These are phyloP conservation scores for Kandelia obovata DNA, from an alignment of 345 rosid genomes.

Conservation along the genomic window DNA sequence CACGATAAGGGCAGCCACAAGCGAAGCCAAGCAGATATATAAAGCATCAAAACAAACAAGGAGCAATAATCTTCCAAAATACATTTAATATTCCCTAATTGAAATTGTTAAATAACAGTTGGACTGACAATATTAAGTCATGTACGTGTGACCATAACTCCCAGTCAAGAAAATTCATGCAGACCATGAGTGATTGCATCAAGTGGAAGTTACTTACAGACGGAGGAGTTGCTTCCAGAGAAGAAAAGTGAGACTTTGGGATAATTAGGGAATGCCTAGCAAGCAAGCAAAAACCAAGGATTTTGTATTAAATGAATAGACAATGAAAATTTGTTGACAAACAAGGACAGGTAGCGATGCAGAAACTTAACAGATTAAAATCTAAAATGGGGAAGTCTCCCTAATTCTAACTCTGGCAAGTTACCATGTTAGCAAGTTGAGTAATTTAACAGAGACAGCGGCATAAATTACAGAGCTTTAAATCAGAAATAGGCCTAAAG, in stretches of 20 bases:
- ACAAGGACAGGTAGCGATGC: neutral
- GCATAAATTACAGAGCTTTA: too few relatives aligned
- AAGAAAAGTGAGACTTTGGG: constrained; percentile 79
- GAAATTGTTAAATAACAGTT: neutral
- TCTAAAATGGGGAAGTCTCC: too few relatives aligned
- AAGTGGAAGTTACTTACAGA: constrained; percentile 56
- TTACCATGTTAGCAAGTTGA: too few relatives aligned
- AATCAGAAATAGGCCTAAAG: too few relatives aligned
- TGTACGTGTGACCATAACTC: neutral
- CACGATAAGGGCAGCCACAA: neutral
- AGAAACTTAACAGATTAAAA: too few relatives aligned
- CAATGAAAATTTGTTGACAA: neutral
- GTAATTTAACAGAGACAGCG: too few relatives aligned
- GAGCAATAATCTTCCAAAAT: neutral
- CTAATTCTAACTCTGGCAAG: too few relatives aligned
- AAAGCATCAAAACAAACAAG: neutral
- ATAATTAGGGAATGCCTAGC: constrained; percentile 92
- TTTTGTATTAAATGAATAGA: constrained; percentile 6
- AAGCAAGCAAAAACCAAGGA: constrained; percentile 13
- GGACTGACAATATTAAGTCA: neutral
- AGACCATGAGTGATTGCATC: neutral
- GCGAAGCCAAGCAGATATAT: neutral
- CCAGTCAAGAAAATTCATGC: neutral
- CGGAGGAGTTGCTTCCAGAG: constrained; percentile 80
- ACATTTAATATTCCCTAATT: neutral